Evolutionary conservation across 2,329 filamentous ascomycete genomes (phyloP).

Genomic region (Ascochyta lentis): DNA sequence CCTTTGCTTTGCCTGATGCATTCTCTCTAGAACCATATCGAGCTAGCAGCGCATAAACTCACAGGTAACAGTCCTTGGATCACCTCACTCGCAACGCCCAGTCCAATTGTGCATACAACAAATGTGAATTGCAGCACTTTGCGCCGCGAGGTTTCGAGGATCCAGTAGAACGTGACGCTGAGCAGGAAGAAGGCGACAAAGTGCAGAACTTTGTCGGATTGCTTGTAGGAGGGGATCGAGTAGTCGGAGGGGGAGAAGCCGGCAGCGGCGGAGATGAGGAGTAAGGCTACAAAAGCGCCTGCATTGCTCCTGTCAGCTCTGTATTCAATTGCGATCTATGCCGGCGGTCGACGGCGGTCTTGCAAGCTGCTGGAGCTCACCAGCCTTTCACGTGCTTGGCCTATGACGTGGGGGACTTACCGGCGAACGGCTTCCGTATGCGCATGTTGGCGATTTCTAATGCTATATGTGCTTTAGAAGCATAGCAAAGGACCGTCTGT

Average conservation of each 20-base stretch:
- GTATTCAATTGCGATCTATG: background rate
- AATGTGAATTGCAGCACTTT: slow-evolving; percentile 85
- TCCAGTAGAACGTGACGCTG: slow-evolving; percentile 92
- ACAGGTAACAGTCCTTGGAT: slow-evolving; percentile 73
- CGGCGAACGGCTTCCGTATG: slow-evolving; percentile 87
- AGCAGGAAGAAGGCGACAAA: slow-evolving; percentile 87
- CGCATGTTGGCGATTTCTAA: slow-evolving; percentile 64
- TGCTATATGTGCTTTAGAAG: slow-evolving; percentile 19
- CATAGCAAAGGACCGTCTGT: slow-evolving; percentile 13
- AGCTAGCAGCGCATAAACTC: slow-evolving; percentile 20
- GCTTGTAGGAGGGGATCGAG: slow-evolving; percentile 68
- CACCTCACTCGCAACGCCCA: slow-evolving; percentile 78
- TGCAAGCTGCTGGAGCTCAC: background rate
- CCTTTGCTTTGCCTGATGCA: too few relatives aligned
- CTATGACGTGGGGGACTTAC: slow-evolving; percentile 59
- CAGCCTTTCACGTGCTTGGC: slow-evolving; percentile 16
- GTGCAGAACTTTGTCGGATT: slow-evolving; percentile 85
- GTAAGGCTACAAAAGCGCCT: slow-evolving; percentile 63
- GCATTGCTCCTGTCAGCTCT: background rate
- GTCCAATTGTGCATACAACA: slow-evolving; percentile 74
- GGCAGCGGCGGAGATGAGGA: slow-evolving; percentile 70
- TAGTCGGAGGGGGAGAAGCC: slow-evolving; percentile 68
- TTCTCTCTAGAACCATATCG: too few relatives aligned
- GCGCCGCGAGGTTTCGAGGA: slow-evolving; percentile 87
- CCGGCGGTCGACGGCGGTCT: background rate